phyloP scores from a whole-genome alignment of 2,329 filamentous ascomycete genomes.

The Talaromyces albobiverticillius region DNA sequence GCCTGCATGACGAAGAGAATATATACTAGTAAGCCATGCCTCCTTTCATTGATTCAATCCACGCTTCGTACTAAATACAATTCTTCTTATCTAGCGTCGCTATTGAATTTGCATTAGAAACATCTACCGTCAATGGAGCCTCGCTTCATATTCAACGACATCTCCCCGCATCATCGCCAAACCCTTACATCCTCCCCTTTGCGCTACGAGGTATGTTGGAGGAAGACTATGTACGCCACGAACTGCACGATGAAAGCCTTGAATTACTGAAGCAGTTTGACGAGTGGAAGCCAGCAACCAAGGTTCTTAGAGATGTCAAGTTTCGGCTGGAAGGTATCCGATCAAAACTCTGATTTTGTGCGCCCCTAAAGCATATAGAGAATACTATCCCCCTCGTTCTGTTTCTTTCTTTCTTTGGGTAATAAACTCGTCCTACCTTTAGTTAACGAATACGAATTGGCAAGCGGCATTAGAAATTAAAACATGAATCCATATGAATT shows the following conservation, averaged over 20 bases:
- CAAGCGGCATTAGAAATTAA: neutral
- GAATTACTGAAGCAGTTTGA: slow-evolving; percentile 85
- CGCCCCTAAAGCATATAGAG: neutral
- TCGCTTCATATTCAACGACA: slow-evolving; percentile 54
- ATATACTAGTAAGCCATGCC: slow-evolving; percentile 67
- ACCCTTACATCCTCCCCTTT: slow-evolving; percentile 91
- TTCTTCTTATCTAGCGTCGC: slow-evolving; percentile 53
- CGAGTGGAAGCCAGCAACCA: slow-evolving; percentile 85
- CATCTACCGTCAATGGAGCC: slow-evolving; percentile 52
- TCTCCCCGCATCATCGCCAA: slow-evolving; percentile 48
- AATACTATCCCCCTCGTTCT: neutral
- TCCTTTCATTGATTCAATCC: neutral
- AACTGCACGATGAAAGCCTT: slow-evolving; percentile 72
- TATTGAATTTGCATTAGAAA: slow-evolving; percentile 71
- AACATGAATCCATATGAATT: too few relatives aligned
- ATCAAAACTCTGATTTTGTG: slow-evolving; percentile 61
- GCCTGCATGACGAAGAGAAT: slow-evolving; percentile 83
- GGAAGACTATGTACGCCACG: slow-evolving; percentile 82
- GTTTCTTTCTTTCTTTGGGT: neutral
- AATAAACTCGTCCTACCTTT: neutral
- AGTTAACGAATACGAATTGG: neutral
- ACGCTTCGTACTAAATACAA: neutral
- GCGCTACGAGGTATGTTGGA: slow-evolving; percentile 91
- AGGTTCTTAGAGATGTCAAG: slow-evolving; percentile 92
- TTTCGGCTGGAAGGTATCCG: slow-evolving; percentile 88